Percentiles rank a stretch among this genome's conserved stretches.
phyloP scores from a whole-genome alignment of 345 rosid species.

The Eutrema heterophyllum region DNA sequence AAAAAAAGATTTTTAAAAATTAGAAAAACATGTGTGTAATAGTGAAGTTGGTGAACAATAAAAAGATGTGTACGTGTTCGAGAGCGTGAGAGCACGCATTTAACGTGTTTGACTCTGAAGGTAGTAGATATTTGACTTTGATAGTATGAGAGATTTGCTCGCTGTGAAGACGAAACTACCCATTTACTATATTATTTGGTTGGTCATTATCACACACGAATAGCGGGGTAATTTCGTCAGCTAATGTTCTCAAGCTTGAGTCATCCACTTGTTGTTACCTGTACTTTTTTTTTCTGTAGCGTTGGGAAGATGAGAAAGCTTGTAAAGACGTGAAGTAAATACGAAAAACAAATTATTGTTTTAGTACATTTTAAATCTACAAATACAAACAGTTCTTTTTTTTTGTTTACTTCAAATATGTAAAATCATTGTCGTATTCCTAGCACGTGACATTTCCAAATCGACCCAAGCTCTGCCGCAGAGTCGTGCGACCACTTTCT shows the following conservation, averaged over 20 bases:
- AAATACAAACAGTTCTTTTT: neutral
- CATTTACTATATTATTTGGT: neutral
- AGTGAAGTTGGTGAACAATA: constrained; percentile 25
- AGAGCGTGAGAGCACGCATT: constrained; percentile 10
- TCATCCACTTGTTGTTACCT: neutral
- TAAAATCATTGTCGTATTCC: neutral
- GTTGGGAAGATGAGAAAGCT: neutral
- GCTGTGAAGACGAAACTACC: constrained; percentile 5
- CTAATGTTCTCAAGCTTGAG: neutral
- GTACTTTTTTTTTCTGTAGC: neutral
- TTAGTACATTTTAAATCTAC: neutral
- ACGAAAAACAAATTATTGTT: neutral
- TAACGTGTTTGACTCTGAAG: constrained; percentile 13
- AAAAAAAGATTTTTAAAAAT: too few species aligned
- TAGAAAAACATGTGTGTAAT: too few species aligned
- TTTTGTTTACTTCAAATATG: neutral
- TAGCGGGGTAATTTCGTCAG: neutral
- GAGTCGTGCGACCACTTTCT: neutral
- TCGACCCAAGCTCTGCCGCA: constrained; percentile 1
- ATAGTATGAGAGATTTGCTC: neutral
- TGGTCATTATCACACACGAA: neutral
- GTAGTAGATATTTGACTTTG: constrained; percentile 3
- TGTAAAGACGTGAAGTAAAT: neutral
- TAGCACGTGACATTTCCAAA: constrained; percentile 7
- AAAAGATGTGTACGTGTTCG: neutral